Evolutionary conservation across 805 yeast species (phyloP), one percentile per base, ranked within the genome.

Genomic region (Ogataea paradorogensis): DNA sequence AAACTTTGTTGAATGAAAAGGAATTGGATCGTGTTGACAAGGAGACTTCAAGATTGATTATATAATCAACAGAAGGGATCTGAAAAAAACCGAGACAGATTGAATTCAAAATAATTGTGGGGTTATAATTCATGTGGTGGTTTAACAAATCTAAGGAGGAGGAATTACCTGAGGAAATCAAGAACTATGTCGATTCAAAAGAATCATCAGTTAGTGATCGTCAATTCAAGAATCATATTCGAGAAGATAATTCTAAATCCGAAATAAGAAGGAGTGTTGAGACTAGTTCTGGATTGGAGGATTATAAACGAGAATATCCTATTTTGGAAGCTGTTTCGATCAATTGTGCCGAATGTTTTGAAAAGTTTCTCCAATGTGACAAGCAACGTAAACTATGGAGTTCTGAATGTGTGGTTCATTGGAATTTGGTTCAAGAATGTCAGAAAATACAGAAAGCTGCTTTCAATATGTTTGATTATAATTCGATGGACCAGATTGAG

Each of bases 321-420:
- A 33, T 50, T 9, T 46, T 48, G 13, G 63, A 60, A 40, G 55
- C 62, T 2, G 56, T 61, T 1, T 40, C 53, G 4, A 52, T 55
- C 9, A 65, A 65, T 40, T 65, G 69, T 38, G 49, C 65, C 10
- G 69, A 63, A 37, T 45, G 61, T 5, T 65, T 59, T 31, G 33
- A 45, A n/a, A 29, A 31, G 24, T 61, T 56, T 34, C 43, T 58
- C 18, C 46, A 55, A 13, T 63, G 68, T 46, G 43, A 58, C 11
- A 43, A 40, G 18, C 32, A 37, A 13, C 52, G 52, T 23, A 44
- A 48, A 15, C 35, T 55, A 27, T 42, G 52, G 33, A 42, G 51
- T 34, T 46, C 43, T 23, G 56, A 58, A 33, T 60, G 65, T 43
- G 46, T 48, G 13, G 37, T 40, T 22, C 32, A 56, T 9, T 55